Conservation (phyloP, 768 basidiomycete genomes). For the Auricularia auricula-judae region DNA sequence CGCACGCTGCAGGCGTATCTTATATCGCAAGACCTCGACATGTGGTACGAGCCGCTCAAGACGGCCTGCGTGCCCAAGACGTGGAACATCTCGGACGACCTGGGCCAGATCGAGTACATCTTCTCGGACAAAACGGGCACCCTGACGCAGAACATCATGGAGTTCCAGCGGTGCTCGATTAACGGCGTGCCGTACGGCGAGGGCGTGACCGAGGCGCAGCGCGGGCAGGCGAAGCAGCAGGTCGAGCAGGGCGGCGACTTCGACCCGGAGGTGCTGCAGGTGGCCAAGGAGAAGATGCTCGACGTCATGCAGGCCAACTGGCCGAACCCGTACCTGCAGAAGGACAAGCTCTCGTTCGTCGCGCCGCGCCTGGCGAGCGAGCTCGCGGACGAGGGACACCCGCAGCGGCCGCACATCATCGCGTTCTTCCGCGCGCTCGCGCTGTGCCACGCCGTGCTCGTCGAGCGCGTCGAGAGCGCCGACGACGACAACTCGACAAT, state of each 20-base stretch:
- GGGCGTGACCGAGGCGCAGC: conserved; percentile 89
- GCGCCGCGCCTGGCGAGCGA: conserved; percentile 78
- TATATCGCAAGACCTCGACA: conserved; percentile 90
- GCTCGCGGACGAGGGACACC: conserved; percentile 46
- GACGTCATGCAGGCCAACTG: conserved; percentile 58
- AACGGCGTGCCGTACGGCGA: conserved; percentile 81
- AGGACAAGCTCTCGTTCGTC: conserved; percentile 76
- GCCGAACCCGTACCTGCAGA: conserved; percentile 79
- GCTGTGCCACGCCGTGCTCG: conserved; percentile 81
- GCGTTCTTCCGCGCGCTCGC: conserved; percentile 92
- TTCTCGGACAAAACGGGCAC: conserved; percentile 95
- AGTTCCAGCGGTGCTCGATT: conserved; percentile 92
- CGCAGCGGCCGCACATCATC: conserved; percentile 56
- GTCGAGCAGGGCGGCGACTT: conserved; percentile 48
- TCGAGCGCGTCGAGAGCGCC: conserved; percentile 14
- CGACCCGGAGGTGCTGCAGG: conserved; percentile 52
- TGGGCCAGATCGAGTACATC: conserved; percentile 95
- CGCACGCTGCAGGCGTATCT: conserved; percentile 96
- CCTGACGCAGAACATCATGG: conserved; percentile 97
- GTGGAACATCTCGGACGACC: conserved; percentile 97
- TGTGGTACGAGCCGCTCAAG: conserved; percentile 86
- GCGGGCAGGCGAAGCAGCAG: conserved; percentile 64
- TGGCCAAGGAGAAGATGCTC: conserved; percentile 72
- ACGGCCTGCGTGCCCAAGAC: conserved; percentile 90
- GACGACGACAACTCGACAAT: not conserved